Percentiles rank a stretch among this genome's conserved stretches.
Evolutionary conservation across 257 asterid species (phyloP).

Genomic region (Thymus mandschuricus): DNA sequence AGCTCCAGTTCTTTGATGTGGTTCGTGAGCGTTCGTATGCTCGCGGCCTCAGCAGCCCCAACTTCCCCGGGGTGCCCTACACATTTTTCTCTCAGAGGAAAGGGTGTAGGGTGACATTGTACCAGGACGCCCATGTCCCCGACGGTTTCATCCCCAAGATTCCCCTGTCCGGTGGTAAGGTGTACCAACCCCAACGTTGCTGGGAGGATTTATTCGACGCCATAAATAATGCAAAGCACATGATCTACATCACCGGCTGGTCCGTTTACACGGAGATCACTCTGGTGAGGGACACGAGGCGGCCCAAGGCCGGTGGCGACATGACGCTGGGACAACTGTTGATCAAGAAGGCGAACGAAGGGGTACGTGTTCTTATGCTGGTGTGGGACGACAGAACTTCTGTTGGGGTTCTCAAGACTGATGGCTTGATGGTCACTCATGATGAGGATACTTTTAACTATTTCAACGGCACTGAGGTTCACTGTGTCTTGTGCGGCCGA

Average conservation of each 20-base stretch:
- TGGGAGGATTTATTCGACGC: slow-evolving; percentile 76
- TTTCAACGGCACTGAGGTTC: slow-evolving; percentile 47
- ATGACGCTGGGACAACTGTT: slow-evolving; percentile 61
- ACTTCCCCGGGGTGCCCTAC: slow-evolving; percentile 61
- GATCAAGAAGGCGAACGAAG: slow-evolving; percentile 63
- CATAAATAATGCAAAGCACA: slow-evolving; percentile 52
- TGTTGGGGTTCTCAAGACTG: slow-evolving; percentile 47
- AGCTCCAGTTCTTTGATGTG: slow-evolving; percentile 50
- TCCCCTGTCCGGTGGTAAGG: slow-evolving; percentile 58
- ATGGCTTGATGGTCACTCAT: slow-evolving; percentile 73
- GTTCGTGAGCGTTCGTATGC: slow-evolving; percentile 47
- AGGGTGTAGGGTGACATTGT: slow-evolving; percentile 61
- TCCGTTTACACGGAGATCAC: slow-evolving; percentile 65
- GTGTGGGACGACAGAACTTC: slow-evolving; percentile 82
- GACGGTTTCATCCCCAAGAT: slow-evolving; percentile 59
- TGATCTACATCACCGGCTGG: slow-evolving; percentile 74
- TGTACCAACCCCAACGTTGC: slow-evolving; percentile 63
- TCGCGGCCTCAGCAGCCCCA: slow-evolving; percentile 45
- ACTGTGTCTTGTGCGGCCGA: slow-evolving; percentile 71
- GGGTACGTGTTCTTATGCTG: slow-evolving; percentile 63
- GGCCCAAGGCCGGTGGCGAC: slow-evolving; percentile 65
- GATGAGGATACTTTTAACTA: slow-evolving; percentile 58
- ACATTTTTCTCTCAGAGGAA: slow-evolving; percentile 58
- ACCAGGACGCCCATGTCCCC: slow-evolving; percentile 69
- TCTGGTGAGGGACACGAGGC: slow-evolving; percentile 48